Conservation (phyloP, 2,329 filamentous ascomycete species). For the Talaromyces piceae region DNA sequence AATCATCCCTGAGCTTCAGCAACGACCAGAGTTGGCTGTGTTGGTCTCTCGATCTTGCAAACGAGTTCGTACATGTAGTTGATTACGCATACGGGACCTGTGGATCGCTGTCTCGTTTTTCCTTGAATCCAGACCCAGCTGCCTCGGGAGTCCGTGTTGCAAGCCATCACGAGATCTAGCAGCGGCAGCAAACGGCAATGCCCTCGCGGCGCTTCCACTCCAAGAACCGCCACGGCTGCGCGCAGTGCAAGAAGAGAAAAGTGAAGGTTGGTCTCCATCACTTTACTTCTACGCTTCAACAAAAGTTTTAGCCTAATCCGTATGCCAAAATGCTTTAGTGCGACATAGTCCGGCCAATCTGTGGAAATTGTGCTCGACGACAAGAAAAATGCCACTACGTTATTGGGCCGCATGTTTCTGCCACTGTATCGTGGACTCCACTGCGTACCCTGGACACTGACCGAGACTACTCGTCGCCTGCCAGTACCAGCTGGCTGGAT, state of each 20-base stretch:
- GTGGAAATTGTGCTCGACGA: conserved; percentile 5
- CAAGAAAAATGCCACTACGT: conserved; percentile 1
- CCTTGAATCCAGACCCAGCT: too few relatives aligned
- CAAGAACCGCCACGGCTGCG: conserved; percentile 8
- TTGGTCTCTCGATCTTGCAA: too few relatives aligned
- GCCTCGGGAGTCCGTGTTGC: too few relatives aligned
- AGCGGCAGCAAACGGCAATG: not conserved
- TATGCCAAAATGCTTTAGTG: not conserved
- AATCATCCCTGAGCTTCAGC: not conserved
- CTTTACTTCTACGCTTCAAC: not conserved
- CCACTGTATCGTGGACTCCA: not conserved
- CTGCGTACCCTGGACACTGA: not conserved
- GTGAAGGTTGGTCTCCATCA: conserved; percentile 7
- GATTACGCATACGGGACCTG: too few relatives aligned
- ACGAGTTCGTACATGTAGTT: too few relatives aligned
- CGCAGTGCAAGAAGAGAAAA: conserved; percentile 3
- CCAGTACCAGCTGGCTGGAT: too few relatives aligned
- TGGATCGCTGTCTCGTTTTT: too few relatives aligned
- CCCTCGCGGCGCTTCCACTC: conserved; percentile 5
- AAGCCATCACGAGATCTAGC: too few relatives aligned
- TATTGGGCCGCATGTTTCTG: not conserved
- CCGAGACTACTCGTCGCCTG: not conserved
- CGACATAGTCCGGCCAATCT: conserved; percentile 2
- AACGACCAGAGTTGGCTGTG: not conserved
- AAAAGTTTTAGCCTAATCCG: not conserved